These are phyloP conservation scores for Arthrobotrys conoides DNA, from an alignment of 2,329 filamentous ascomycete genomes.

Conservation along the genomic window DNA sequence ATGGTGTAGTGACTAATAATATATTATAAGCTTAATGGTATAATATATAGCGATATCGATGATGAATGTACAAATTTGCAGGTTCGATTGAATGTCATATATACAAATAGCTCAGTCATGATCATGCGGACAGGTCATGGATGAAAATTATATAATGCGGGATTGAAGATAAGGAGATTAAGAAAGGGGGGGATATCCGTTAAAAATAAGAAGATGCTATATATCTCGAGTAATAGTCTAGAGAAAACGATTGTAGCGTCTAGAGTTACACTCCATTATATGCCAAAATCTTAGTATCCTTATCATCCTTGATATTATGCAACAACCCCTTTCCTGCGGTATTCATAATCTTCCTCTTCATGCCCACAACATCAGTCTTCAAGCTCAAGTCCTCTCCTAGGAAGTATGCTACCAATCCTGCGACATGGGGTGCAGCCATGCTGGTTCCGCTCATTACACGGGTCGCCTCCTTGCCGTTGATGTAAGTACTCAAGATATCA, in stretches of 20 bases:
- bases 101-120: background rate
- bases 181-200: background rate
- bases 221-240: background rate
- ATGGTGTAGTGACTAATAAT: too few relatives aligned
- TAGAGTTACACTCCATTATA: constrained; percentile 42
- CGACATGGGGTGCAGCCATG: constrained; percentile 76
- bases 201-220: background rate
- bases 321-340: constrained; percentile 23
- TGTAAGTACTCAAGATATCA: constrained; percentile 71
- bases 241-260: background rate
- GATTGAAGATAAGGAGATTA: too few relatives aligned
- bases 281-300: constrained; percentile 43
- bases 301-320: constrained; percentile 19
- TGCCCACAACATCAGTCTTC: constrained; percentile 39
- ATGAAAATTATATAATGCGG: too few relatives aligned
- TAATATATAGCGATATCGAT: too few relatives aligned
- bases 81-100: too few relatives aligned
- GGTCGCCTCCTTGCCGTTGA: constrained; percentile 69
- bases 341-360: constrained; percentile 55
- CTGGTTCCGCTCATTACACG: constrained; percentile 71
- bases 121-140: background rate
- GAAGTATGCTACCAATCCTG: constrained; percentile 78
- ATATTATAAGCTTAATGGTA: too few relatives aligned
- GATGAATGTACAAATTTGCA: too few relatives aligned
- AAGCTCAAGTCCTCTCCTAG: constrained; percentile 24